Evolutionary conservation across 176 grass and related monocot species (phyloP), one percentile per base, ranked within the genome.

Genomic region (Oryza meyeriana): DNA sequence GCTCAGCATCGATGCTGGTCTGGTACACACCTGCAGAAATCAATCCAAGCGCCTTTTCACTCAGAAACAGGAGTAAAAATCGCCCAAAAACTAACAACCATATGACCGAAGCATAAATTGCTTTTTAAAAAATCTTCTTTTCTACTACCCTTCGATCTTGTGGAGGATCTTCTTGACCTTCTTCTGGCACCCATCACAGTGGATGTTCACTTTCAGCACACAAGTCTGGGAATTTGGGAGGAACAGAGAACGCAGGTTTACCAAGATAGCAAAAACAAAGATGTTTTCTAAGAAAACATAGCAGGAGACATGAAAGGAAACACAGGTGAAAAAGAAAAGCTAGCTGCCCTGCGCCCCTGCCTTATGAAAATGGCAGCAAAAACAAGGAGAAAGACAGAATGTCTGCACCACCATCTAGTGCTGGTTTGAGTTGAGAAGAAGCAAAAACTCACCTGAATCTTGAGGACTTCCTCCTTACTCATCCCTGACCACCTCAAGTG

Each of bases 201-300:
- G 88, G n/a, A 97, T 92, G 70, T 88, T 85, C n/a, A 97, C 92
- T 72, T 91, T 94, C 38, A 97, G 64, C 55, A 89, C 83, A 61
- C 85, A 92, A 6, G 90, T 94, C 94, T 97, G 74, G 18, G 81
- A 57, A 85, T 62, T 80, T 40, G 31, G 66, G 65, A 71, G 34
- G 27, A 73, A 66, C 22, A 84, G 66, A 73, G n/a, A 84, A 45
- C 10, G 32, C 47, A 80, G 4, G 26, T 8, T 83, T 26, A 88
- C 57, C 18, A 25, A 69, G 47, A 76, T 17, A 18, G 39, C 31
- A 34, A 30, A 48, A 59, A 59, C 9, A 73, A 26, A 74, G 32
- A 77, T 55, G 74, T n/a, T 40, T 77, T 77, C 12, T 20, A 64
- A 30, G 18, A n/a, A n/a, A 45, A 66, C 29, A 58, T 64, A 74